Evolutionary conservation across 2,329 filamentous ascomycete genomes (phyloP).

Genomic region (Pseudonectria foliicola): DNA sequence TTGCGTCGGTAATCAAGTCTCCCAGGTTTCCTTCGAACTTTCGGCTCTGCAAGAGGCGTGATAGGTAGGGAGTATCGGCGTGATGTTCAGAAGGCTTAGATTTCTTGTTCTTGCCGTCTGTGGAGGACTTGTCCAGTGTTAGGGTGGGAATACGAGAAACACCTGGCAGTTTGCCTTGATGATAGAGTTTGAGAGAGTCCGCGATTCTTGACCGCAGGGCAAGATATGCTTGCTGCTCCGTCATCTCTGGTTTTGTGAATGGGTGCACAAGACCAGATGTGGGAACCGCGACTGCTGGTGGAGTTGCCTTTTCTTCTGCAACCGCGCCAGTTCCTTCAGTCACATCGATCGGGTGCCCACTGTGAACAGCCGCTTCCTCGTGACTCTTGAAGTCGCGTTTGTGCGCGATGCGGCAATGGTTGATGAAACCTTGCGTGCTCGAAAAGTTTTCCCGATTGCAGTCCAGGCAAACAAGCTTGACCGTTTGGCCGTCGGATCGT

Average conservation of each 20-base stretch:
- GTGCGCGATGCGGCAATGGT: slow-evolving; percentile 95
- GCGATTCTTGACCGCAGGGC: slow-evolving; percentile 47
- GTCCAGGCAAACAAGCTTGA: slow-evolving; percentile 84
- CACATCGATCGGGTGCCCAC: slow-evolving; percentile 70
- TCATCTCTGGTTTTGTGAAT: slow-evolving; percentile 37
- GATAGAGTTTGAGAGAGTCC: slow-evolving; percentile 45
- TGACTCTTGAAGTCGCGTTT: slow-evolving; percentile 91
- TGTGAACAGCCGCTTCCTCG: slow-evolving; percentile 83
- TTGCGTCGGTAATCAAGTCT: slow-evolving; percentile 52
- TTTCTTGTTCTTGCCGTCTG: slow-evolving; percentile 8
- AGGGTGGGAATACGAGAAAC: slow-evolving; percentile 38
- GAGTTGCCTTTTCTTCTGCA: slow-evolving; percentile 20
- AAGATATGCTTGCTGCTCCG: slow-evolving; percentile 44
- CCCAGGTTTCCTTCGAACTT: slow-evolving; percentile 55
- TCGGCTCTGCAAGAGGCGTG: slow-evolving; percentile 53
- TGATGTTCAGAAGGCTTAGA: slow-evolving; percentile 42
- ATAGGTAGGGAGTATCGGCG: slow-evolving; percentile 58
- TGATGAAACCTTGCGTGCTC: slow-evolving; percentile 98
- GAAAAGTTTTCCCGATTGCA: slow-evolving; percentile 88
- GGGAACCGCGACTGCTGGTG: slow-evolving; percentile 5
- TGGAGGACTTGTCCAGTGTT: slow-evolving; percentile 2
- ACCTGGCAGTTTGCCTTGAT: slow-evolving; percentile 44
- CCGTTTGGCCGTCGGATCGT: slow-evolving; percentile 75
- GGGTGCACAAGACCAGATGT: slow-evolving; percentile 25
- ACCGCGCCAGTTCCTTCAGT: slow-evolving; percentile 12